These are phyloP conservation scores for Chlamydomonas sp. DNA, from an alignment of 139 green algal species.

Conservation along the genomic window DNA sequence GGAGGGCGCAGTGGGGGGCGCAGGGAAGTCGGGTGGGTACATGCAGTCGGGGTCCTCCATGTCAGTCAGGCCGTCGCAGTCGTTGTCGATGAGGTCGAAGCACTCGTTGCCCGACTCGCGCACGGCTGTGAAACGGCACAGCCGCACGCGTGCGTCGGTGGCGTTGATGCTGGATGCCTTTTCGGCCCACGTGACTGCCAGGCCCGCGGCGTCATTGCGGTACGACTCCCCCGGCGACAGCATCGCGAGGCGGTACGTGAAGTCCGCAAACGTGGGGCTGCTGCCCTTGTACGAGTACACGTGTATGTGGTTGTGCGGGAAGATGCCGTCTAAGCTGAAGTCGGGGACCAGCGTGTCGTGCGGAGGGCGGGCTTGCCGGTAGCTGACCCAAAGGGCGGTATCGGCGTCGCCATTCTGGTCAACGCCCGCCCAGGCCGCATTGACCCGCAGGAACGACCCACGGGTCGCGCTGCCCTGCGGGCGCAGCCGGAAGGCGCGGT, in stretches of 20 bases:
- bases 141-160: background rate
- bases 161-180: no score
- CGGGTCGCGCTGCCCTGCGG: background rate
- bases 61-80: conserved; percentile 34
- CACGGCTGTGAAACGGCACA: background rate
- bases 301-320: background rate
- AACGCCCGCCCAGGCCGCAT: background rate
- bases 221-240: background rate
- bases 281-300: background rate
- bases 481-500: no score
- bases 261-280: background rate
- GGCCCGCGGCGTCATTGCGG: background rate
- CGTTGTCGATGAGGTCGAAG: conserved; percentile 8
- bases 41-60: conserved; percentile 12
- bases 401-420: background rate
- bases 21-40: background rate
- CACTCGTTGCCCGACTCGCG: background rate
- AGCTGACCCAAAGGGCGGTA: background rate
- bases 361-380: background rate
- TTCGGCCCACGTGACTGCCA: background rate
- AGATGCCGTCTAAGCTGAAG: no score
- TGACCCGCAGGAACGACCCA: background rate
- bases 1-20: background rate
- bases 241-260: background rate
- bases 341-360: background rate